Evolutionary conservation across 441 rosid species (phyloP).

Genomic region (Erodium trifolium): DNA sequence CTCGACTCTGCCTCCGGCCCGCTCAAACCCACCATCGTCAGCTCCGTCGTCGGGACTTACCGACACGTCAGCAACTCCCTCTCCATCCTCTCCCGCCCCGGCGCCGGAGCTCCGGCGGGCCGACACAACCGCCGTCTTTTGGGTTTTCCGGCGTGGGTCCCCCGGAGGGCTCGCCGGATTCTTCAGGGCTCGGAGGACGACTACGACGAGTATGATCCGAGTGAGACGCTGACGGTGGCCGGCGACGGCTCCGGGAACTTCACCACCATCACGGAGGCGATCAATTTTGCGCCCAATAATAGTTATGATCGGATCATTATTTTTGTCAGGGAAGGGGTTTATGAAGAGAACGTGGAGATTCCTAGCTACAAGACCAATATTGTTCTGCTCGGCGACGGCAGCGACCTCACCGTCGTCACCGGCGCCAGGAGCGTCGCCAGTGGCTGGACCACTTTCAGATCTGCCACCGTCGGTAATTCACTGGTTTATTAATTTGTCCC

Average conservation of each 20-base stretch:
- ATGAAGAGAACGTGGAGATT: conserved; percentile 56
- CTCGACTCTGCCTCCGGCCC: conserved; percentile 65
- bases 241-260: conserved; percentile 71
- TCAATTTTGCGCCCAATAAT: conserved; percentile 53
- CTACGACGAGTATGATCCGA: conserved; percentile 35
- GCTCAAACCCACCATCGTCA: conserved; percentile 38
- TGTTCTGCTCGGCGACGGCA: conserved; percentile 62
- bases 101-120: conserved; percentile 21
- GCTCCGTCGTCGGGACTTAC: conserved; percentile 40
- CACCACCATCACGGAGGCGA: conserved; percentile 50
- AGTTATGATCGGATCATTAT: conserved; percentile 45
- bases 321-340: conserved; percentile 47
- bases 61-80: conserved; percentile 71
- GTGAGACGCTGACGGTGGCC: conserved; percentile 50
- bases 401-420: conserved; percentile 46
- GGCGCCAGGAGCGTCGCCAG: conserved; percentile 58
- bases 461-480: too few species aligned
- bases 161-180: conserved; percentile 41
- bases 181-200: conserved; percentile 14
- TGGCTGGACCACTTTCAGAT: conserved; percentile 82
- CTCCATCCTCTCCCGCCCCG: conserved; percentile 45
- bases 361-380: conserved; percentile 55
- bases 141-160: conserved; percentile 52
- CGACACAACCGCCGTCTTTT: conserved; percentile 35
- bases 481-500: too few species aligned